These are phyloP conservation scores for Brassica balearica DNA, from an alignment of 441 rosid species.

Conservation along the genomic window DNA sequence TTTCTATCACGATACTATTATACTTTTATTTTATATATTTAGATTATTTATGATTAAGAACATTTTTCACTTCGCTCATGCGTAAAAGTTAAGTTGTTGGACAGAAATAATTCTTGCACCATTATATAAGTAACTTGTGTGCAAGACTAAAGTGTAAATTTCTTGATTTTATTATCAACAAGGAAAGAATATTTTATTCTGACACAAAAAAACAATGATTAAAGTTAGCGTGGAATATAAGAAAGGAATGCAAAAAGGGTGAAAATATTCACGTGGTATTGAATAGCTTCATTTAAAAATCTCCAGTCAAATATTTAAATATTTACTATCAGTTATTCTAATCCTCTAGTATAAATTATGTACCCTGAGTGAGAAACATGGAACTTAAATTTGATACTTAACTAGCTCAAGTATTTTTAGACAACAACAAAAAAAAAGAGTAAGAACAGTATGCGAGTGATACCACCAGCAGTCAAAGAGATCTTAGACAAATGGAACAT, in stretches of 20 bases:
- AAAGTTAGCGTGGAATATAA: slow-evolving; percentile 36
- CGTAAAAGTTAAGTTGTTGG: not conserved
- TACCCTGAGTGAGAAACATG: not conserved
- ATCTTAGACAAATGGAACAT: slow-evolving; percentile 55
- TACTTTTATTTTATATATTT: not conserved
- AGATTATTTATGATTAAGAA: not conserved
- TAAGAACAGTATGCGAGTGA: slow-evolving; percentile 33
- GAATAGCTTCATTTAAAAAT: slow-evolving; percentile 22
- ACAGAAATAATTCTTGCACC: not conserved
- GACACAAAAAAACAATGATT: slow-evolving; percentile 22
- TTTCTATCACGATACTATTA: not conserved
- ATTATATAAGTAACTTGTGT: slow-evolving; percentile 24
- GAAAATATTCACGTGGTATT: slow-evolving; percentile 17
- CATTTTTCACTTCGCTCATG: not conserved
- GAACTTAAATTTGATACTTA: slow-evolving; percentile 28
- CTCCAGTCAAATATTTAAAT: slow-evolving; percentile 12
- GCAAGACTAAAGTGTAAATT: slow-evolving; percentile 27
- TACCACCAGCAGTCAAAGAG: slow-evolving; percentile 26
- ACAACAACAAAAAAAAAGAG: slow-evolving; percentile 4
- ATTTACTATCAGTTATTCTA: not conserved
- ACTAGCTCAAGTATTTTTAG: slow-evolving; percentile 1
- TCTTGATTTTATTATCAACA: slow-evolving; percentile 26
- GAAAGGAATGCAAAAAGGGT: slow-evolving; percentile 30
- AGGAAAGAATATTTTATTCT: slow-evolving; percentile 41
- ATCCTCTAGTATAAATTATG: slow-evolving; percentile 2